These are phyloP conservation scores for Trametes cinnabarina DNA, from an alignment of 768 basidiomycete species.

Conservation along the genomic window DNA sequence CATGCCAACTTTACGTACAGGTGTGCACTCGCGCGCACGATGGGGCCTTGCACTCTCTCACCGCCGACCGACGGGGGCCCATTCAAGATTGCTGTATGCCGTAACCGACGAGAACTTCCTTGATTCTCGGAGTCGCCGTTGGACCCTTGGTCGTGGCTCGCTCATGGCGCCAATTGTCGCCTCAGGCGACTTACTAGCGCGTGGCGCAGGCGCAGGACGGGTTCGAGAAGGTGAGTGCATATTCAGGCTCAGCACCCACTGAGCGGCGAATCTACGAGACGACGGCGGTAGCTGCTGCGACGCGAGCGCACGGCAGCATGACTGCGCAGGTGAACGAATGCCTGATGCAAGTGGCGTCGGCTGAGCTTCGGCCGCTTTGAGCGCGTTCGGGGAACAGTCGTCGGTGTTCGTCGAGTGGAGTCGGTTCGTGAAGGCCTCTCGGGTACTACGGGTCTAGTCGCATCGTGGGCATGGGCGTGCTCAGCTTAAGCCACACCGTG, in stretches of 20 bases:
- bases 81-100: not conserved
- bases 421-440: not conserved
- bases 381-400: not conserved
- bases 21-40: not conserved
- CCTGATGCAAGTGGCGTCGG: not conserved
- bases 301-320: too few species aligned
- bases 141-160: not conserved
- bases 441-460: too few species aligned
- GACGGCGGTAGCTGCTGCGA: too few species aligned
- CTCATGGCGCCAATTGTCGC: not conserved
- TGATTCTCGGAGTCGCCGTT: not conserved
- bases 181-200: too few species aligned
- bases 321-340: not conserved
- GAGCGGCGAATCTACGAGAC: not conserved
- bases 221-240: not conserved
- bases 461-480: not conserved
- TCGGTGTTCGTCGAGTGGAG: not conserved
- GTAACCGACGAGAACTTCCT: not conserved
- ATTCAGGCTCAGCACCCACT: not conserved
- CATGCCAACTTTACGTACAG: constrained; percentile 3
- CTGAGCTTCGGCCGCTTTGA: not conserved
- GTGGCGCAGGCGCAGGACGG: not conserved
- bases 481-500: not conserved
- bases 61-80: not conserved
- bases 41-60: not conserved